A percentile compares a stretch with the other conserved stretches of the same genome.
Evolutionary conservation across 352 stramenopile genomes (phyloP).

Genomic region (Globisporangium sylvaticum): DNA sequence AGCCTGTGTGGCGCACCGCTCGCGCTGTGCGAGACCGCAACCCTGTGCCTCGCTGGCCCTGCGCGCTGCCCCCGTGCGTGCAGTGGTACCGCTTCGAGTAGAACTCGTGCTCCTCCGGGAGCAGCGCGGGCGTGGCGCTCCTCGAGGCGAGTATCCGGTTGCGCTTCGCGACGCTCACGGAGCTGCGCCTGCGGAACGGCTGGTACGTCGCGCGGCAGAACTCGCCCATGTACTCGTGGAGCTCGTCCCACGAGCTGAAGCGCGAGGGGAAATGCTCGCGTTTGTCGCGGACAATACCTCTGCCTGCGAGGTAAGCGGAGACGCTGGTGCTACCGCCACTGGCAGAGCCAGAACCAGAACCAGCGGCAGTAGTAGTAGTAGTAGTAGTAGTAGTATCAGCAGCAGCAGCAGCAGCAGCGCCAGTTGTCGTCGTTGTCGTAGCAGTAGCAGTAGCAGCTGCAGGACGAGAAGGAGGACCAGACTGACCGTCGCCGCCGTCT

Average conservation of each 20-base stretch:
- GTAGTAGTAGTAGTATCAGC: background rate
- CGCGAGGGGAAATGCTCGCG: background rate
- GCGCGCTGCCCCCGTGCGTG: conserved; percentile 10
- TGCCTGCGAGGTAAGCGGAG: background rate
- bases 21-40: background rate
- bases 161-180: background rate
- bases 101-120: background rate
- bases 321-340: background rate
- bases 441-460: background rate
- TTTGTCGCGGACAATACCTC: background rate
- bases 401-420: background rate
- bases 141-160: conserved; percentile 29
- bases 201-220: conserved; percentile 1
- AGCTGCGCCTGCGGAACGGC: background rate
- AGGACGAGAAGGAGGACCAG: too few species aligned
- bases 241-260: conserved; percentile 2
- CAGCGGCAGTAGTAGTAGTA: background rate
- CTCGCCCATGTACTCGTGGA: background rate
- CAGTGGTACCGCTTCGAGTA: conserved; percentile 4
- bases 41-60: background rate
- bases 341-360: background rate
- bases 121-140: background rate
- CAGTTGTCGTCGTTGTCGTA: background rate
- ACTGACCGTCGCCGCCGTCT: background rate
- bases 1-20: conserved; percentile 10